Evolutionary conservation across 2,329 filamentous ascomycete genomes (phyloP).

Genomic region (Trichoderma endophyticum): DNA sequence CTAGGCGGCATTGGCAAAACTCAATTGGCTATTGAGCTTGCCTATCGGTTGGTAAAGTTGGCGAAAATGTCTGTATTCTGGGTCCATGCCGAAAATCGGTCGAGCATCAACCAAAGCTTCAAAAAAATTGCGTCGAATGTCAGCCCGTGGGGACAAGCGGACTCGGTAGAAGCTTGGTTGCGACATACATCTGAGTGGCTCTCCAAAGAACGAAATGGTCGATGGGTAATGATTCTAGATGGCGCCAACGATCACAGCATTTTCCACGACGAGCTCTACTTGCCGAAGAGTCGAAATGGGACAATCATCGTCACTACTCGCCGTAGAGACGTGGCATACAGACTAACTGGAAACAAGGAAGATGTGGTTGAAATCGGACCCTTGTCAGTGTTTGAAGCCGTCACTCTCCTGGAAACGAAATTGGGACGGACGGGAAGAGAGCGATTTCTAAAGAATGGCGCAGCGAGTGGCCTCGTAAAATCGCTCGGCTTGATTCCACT

Average conservation of each 20-base stretch:
- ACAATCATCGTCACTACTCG: not conserved
- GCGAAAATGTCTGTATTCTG: not conserved
- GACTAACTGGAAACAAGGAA: not conserved
- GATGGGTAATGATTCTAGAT: conserved; percentile 38
- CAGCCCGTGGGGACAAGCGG: not conserved
- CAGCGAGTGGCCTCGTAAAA: not conserved
- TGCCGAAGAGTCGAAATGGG: not conserved
- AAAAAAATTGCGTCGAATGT: not conserved
- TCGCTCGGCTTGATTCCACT: not conserved
- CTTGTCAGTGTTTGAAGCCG: not conserved
- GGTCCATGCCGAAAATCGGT: not conserved
- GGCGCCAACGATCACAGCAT: conserved; percentile 34
- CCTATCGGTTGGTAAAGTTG: not conserved
- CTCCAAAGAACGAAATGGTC: conserved; percentile 25
- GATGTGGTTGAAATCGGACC: not conserved
- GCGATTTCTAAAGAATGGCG: not conserved
- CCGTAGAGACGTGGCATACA: not conserved
- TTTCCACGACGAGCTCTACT: not conserved
- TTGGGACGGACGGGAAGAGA: not conserved
- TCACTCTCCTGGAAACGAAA: not conserved
- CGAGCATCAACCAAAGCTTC: not conserved
- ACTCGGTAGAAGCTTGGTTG: too few species aligned
- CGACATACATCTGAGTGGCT: conserved; percentile 23
- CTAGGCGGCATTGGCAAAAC: conserved; percentile 33
- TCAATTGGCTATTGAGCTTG: not conserved